Evolutionary conservation across 345 rosid species (phyloP).

Genomic region (Capsella bursapastoris): DNA sequence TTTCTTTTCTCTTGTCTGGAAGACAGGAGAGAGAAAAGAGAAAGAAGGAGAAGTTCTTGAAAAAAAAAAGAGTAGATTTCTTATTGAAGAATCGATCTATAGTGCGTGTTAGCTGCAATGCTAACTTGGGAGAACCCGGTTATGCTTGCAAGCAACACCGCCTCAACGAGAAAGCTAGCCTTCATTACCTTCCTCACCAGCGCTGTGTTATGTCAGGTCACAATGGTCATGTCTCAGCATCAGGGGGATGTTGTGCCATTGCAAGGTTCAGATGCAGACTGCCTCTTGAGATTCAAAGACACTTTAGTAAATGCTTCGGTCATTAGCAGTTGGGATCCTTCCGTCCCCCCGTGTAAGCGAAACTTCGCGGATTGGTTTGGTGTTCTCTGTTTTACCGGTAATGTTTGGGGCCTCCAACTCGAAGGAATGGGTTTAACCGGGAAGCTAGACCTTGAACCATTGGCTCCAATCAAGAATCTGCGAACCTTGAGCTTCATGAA

Average conservation of each 20-base stretch:
- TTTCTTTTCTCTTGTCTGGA: constrained; percentile 16
- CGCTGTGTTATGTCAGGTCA: constrained; percentile 26
- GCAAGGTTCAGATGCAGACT: constrained; percentile 48
- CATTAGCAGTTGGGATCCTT: constrained; percentile 53
- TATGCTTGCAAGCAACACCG: constrained; percentile 50
- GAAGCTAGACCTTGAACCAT: constrained; percentile 49
- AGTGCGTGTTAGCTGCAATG: constrained; percentile 42
- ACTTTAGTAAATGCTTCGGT: constrained; percentile 36
- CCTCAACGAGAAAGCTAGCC: constrained; percentile 13
- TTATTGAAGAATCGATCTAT: constrained; percentile 19
- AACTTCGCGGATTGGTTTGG: constrained; percentile 61
- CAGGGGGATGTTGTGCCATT: constrained; percentile 30
- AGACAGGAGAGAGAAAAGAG: background rate
- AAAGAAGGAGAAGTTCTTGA: background rate
- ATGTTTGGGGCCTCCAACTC: constrained; percentile 65
- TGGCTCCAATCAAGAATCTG: constrained; percentile 46
- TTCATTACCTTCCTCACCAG: constrained; percentile 22
- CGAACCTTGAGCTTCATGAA: constrained; percentile 74
- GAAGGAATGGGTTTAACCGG: constrained; percentile 66
- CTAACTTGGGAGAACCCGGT: constrained; percentile 52
- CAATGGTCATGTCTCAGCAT: constrained; percentile 29
- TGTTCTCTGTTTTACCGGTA: constrained; percentile 53
- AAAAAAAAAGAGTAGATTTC: background rate
- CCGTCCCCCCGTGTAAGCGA: constrained; percentile 48
- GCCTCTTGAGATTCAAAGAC: constrained; percentile 48